Base-by-base conservation (phyloP, 2,329 filamentous ascomycete genomes). In the Fusarium nanum region DNA sequence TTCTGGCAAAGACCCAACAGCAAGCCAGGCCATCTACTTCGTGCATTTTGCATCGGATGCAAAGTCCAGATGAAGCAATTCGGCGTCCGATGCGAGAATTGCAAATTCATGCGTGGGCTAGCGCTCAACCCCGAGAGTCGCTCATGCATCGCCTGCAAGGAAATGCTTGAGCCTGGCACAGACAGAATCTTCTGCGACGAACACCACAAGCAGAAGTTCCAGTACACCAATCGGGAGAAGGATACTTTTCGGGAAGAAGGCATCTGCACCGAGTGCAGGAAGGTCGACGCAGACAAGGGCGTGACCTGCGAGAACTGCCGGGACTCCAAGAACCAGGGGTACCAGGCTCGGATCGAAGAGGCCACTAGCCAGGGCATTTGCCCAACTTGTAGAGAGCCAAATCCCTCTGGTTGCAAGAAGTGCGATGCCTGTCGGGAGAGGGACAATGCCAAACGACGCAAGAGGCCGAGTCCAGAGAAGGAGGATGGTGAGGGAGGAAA, bases 31-130 rank as follows among this genome's bases (percentile, higher is more conserved):
- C 3, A 3, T 37, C 34, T 4, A 37, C 9, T n/a, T 10, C 3
- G 2, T 3, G 34, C 10, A n/a, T 37, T 4, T 6, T 37, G 34
- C 34, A 11, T 37, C 34, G 10, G 1, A 10, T 37, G 34, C 18
- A n/a, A 11, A n/a, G 18, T 3, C 6, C 18, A 6, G 3, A 0
- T 37, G 18, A 11, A 10, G 34, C 34, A 11, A n/a, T 37, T 37
- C 34, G 34, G 18, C 10, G 18, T 37, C 18, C 34, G 34, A 37
- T 37, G 34, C 18, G 9, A 5, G 3, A n/a, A n/a, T 37, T 37
- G 34, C 18, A 18, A 18, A 37, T 2, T 6, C 2, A n/a, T 3
- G 5, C 18, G 5, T 1, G 6, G 16, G 2, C 8, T 1, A 18
- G 32, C 32, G 32, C 8, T 9, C 10, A 18, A 37, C 18, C 2